Evolutionary conservation across 208 protist species (phyloP).

Genomic region (Wallacemonas collosoma): DNA sequence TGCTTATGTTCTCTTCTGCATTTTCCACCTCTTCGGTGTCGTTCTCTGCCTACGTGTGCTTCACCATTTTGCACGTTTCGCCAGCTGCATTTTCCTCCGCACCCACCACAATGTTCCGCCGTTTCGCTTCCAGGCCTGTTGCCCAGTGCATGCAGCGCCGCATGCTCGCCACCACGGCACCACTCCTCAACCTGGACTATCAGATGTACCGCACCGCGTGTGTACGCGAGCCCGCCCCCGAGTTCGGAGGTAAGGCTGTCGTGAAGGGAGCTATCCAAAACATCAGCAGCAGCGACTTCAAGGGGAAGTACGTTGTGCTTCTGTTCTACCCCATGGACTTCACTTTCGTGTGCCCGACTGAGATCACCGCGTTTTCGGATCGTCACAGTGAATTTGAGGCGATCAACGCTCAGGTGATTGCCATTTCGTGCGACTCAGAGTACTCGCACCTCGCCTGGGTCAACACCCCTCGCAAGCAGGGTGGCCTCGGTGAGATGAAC

Average conservation of each 20-base stretch:
- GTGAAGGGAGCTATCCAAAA: slow-evolving; percentile 94
- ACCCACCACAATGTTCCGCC: slow-evolving; percentile 57
- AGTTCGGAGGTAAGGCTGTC: slow-evolving; percentile 93
- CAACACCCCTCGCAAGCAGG: slow-evolving; percentile 94
- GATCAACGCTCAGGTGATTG: slow-evolving; percentile 91
- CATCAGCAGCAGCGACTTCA: slow-evolving; percentile 91
- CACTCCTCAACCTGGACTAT: slow-evolving; percentile 80
- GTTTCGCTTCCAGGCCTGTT: slow-evolving; percentile 33
- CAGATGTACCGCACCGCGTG: slow-evolving; percentile 78
- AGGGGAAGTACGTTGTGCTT: slow-evolving; percentile 94
- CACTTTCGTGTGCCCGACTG: slow-evolving; percentile 98
- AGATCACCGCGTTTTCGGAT: slow-evolving; percentile 96
- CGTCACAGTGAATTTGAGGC: slow-evolving; percentile 90
- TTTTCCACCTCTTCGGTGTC: not conserved
- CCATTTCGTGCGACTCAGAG: slow-evolving; percentile 92
- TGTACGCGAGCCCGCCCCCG: slow-evolving; percentile 88
- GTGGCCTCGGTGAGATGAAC: slow-evolving; percentile 96
- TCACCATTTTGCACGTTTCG: not conserved
- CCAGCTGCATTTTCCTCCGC: not conserved
- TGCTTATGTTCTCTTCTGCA: too few relatives aligned
- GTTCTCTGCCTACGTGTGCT: not conserved
- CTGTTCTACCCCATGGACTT: slow-evolving; percentile 98
- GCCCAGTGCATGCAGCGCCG: slow-evolving; percentile 29
- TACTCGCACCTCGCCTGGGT: slow-evolving; percentile 97
- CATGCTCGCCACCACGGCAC: slow-evolving; percentile 46